Base-by-base conservation (phyloP, 2,329 filamentous ascomycete species). In the Lasiodiplodia hormozganensis region DNA sequence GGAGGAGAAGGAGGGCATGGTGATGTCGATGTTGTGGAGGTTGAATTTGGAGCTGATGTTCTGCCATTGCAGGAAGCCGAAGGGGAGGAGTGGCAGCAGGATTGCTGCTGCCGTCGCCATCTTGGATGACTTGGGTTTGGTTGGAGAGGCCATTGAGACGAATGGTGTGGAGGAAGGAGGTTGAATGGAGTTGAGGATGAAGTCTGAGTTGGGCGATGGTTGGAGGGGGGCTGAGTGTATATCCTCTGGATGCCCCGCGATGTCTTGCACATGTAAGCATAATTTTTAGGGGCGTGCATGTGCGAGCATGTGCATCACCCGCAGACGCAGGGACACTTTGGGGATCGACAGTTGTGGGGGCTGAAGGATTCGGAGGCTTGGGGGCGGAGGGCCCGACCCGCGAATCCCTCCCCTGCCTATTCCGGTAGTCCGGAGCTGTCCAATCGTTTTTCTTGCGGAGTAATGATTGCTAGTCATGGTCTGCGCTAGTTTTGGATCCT, bases 1-100 rank as follows among this genome's bases (percentile, higher is more conserved):
- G 23, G 23, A 23, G 23, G 54, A 58, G 31, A 58, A 58, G 18
- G 54, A 58, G 6, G 54, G 31, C 8, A 58, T 40, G 8, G 54
- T 14, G 21, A 40, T 16, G 34, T 58, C 54, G 54, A 14, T 14
- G 3, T 18, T 58, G 1, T 11, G 16, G 4, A 58, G 28, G 4
- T 28, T n/a, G 54, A 58, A 58, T 25, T 40, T 58, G 34, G 54
- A 40, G 54, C 54, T 40, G 54, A 58, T 40, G 54, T 58, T 21
- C 34, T 58, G 54, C 54, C 54, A 58, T 14, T 58, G 54, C 3
- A 58, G 54, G 18, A 58, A 58, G 54, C 31, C 54, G 16, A 58
- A 58, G 8, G 54, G 54, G 1, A 58, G 34, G n/a, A 58, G 34
- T 2, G 54, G 31, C 18, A 58, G 54, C n/a, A 58, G 54, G 4